Conservation (phyloP, 345 rosid species). For the Pistacia vera region DNA sequence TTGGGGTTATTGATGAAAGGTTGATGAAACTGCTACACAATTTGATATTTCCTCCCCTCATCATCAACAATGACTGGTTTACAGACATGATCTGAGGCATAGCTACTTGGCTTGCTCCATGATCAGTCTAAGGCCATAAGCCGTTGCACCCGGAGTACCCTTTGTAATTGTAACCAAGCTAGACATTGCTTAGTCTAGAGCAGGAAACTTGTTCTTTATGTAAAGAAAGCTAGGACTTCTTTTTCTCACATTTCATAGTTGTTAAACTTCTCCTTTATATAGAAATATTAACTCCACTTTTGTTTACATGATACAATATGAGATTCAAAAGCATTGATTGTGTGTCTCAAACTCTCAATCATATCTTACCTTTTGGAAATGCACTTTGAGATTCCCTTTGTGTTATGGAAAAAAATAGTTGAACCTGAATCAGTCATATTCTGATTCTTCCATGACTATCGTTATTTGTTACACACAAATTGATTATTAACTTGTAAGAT, state of each 20-base stretch:
- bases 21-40: conserved; percentile 16
- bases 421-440: conserved; percentile 27
- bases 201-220: background rate
- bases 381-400: conserved; percentile 15
- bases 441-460: conserved; percentile 18
- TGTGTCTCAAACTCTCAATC: no score
- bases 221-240: conserved; percentile 1
- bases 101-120: conserved; percentile 25
- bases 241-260: conserved; percentile 6
- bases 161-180: conserved; percentile 14
- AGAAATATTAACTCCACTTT: background rate
- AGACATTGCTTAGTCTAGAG: conserved; percentile 27
- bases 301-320: conserved; percentile 5
- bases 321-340: conserved; percentile 8
- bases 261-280: conserved; percentile 12
- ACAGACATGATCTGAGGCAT: conserved; percentile 35
- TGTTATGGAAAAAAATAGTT: background rate
- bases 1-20: conserved; percentile 20
- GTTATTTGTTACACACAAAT: background rate
- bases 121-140: conserved; percentile 11
- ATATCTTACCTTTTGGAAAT: background rate
- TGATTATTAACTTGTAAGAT: no score
- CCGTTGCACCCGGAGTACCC: conserved; percentile 20
- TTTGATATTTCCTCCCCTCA: conserved; percentile 42
- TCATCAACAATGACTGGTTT: conserved; percentile 40